Conservation (phyloP, 2,329 filamentous ascomycete species). For the Emergomyces pasteurianus region DNA sequence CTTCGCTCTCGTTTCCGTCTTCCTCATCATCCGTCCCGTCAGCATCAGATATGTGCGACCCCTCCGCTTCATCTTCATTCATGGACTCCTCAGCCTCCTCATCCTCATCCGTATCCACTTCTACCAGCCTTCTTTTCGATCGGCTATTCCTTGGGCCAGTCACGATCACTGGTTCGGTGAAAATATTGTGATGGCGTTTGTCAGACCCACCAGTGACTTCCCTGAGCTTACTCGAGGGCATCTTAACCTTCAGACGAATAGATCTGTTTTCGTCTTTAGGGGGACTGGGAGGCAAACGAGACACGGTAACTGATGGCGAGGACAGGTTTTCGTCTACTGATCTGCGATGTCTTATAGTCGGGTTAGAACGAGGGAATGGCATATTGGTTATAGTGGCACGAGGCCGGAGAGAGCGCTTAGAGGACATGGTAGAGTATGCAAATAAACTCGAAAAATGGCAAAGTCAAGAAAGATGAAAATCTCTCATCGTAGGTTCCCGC, state of each 20-base stretch:
- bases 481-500: not conserved
- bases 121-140: slow-evolving; percentile 33
- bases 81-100: slow-evolving; percentile 39
- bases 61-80: slow-evolving; percentile 33
- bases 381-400: slow-evolving; percentile 19
- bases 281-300: slow-evolving; percentile 23
- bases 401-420: slow-evolving; percentile 29
- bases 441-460: not conserved
- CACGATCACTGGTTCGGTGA: slow-evolving; percentile 35
- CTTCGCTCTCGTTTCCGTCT: slow-evolving; percentile 16
- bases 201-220: slow-evolving; percentile 29
- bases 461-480: slow-evolving; percentile 7
- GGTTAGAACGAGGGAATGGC: slow-evolving; percentile 19
- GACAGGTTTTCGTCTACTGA: slow-evolving; percentile 20
- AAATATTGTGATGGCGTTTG: slow-evolving; percentile 28
- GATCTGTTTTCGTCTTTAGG: slow-evolving; percentile 28
- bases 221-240: slow-evolving; percentile 38
- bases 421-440: slow-evolving; percentile 18
- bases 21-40: slow-evolving; percentile 31
- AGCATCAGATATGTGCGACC: slow-evolving; percentile 12
- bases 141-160: slow-evolving; percentile 36
- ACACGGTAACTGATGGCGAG: slow-evolving; percentile 26
- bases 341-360: slow-evolving; percentile 26
- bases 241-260: slow-evolving; percentile 38
- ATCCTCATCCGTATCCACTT: slow-evolving; percentile 36